Conservation (phyloP, 2,329 filamentous ascomycete genomes). For the Fusarium incarnatum region DNA sequence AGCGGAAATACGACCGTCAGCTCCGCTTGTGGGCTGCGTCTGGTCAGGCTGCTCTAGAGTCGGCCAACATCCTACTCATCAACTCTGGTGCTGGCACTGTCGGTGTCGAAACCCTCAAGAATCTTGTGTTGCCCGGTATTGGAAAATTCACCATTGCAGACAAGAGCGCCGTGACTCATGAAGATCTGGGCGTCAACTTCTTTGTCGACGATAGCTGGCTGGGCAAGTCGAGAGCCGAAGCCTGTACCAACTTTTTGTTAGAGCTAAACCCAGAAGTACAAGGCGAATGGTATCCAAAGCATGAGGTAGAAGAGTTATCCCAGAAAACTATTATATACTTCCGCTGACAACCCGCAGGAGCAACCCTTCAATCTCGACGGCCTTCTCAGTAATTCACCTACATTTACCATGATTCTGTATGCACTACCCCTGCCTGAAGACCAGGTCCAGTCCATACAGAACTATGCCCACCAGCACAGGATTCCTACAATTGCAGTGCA, state of each 20-base stretch:
- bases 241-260: conserved; percentile 78
- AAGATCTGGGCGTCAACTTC: conserved; percentile 95
- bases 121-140: conserved; percentile 93
- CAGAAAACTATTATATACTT: neutral
- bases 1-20: conserved; percentile 92
- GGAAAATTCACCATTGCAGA: conserved; percentile 94
- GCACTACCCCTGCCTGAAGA: conserved; percentile 61
- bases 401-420: conserved; percentile 68
- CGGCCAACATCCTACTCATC: conserved; percentile 89
- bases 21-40: conserved; percentile 94
- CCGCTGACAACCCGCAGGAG: conserved; percentile 39
- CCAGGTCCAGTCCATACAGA: conserved; percentile 58
- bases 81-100: conserved; percentile 90
- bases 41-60: conserved; percentile 89
- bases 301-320: conserved; percentile 44
- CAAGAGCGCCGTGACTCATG: conserved; percentile 77
- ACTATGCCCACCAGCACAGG: conserved; percentile 64
- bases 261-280: conserved; percentile 95
- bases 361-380: conserved; percentile 52
- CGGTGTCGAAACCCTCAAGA: conserved; percentile 93
- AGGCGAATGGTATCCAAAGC: conserved; percentile 74
- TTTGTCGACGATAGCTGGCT: conserved; percentile 86
- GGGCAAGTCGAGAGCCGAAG: conserved; percentile 81
- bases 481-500: conserved; percentile 86
- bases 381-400: conserved; percentile 55